These are phyloP conservation scores for Xerocomellus chrysenteron DNA, from an alignment of 768 basidiomycete genomes.

Conservation along the genomic window DNA sequence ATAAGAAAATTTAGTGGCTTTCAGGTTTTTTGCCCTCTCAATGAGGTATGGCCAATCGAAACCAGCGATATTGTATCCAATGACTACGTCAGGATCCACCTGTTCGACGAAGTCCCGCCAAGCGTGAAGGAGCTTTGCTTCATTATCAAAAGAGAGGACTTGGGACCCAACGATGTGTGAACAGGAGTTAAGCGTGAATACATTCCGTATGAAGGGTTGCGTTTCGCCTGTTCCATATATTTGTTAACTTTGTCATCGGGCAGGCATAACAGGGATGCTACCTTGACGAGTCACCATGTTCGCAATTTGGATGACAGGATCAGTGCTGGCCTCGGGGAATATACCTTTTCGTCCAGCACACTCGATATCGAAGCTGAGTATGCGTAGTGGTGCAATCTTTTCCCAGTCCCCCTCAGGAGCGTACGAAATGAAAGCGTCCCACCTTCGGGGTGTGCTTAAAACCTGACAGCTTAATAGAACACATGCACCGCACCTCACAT, in stretches of 20 bases:
- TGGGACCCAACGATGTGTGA: slow-evolving; percentile 97
- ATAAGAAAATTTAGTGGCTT: slow-evolving; percentile 63
- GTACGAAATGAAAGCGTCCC: slow-evolving; percentile 85
- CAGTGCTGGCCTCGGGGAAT: slow-evolving; percentile 86
- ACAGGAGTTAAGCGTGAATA: slow-evolving; percentile 94
- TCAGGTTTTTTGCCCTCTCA: slow-evolving; percentile 85
- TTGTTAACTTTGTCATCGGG: slow-evolving; percentile 2
- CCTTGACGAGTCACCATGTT: slow-evolving; percentile 99
- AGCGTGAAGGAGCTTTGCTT: slow-evolving; percentile 66
- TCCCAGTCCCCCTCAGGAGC: slow-evolving; percentile 91
- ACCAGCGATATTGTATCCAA: slow-evolving; percentile 91
- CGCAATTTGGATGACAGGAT: slow-evolving; percentile 98
- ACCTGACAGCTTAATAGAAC: not conserved
- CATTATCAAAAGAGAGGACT: slow-evolving; percentile 80
- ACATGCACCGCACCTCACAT: slow-evolving; percentile 53
- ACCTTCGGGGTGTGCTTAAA: slow-evolving; percentile 45
- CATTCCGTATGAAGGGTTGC: slow-evolving; percentile 92
- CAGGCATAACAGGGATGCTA: slow-evolving; percentile 27
- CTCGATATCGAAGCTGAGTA: slow-evolving; percentile 98
- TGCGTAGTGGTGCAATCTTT: slow-evolving; percentile 86
- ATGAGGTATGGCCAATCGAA: slow-evolving; percentile 98
- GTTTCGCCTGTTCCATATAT: slow-evolving; percentile 65
- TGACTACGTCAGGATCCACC: slow-evolving; percentile 93
- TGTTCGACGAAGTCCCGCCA: slow-evolving; percentile 90
- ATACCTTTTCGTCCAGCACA: slow-evolving; percentile 97